phyloP scores from a whole-genome alignment of 2,329 filamentous ascomycete species.

The Aureobasidium namibiae region DNA sequence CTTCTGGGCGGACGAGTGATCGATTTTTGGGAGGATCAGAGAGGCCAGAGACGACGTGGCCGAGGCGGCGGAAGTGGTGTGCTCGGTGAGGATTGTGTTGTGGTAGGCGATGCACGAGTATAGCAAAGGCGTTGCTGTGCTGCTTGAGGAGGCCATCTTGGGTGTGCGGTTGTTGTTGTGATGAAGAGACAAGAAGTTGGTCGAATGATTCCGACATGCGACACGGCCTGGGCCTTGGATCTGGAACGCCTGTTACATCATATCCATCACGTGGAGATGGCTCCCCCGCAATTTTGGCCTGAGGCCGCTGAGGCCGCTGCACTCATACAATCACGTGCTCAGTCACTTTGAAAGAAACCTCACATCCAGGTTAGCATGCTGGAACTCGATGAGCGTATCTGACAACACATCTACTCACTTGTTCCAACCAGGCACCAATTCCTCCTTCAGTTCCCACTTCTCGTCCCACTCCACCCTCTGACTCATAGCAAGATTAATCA shows the following conservation, averaged over 20 bases:
- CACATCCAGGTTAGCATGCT: no score
- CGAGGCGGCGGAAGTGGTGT: constrained; percentile 75
- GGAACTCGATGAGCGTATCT: no score
- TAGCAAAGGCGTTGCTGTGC: constrained; percentile 27
- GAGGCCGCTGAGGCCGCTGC: no score
- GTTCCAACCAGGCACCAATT: constrained; percentile 10
- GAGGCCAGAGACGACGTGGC: constrained; percentile 82
- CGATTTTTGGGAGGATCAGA: constrained; percentile 90
- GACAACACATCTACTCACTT: background rate
- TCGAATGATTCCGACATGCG: no score
- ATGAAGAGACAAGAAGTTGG: constrained; percentile 76
- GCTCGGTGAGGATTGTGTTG: constrained; percentile 86
- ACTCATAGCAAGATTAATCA: constrained; percentile 81
- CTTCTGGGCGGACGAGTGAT: constrained; percentile 71
- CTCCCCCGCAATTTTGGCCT: no score
- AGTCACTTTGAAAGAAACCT: no score
- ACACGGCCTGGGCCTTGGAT: no score
- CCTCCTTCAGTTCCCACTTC: constrained; percentile 24
- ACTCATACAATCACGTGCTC: no score
- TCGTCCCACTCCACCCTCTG: constrained; percentile 54
- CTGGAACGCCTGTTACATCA: no score
- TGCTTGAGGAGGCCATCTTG: constrained; percentile 29
- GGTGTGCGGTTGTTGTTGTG: constrained; percentile 71
- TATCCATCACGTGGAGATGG: no score
- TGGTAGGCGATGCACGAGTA: constrained; percentile 85